Conservation (phyloP, 345 rosid species). For the Salix brachista region DNA sequence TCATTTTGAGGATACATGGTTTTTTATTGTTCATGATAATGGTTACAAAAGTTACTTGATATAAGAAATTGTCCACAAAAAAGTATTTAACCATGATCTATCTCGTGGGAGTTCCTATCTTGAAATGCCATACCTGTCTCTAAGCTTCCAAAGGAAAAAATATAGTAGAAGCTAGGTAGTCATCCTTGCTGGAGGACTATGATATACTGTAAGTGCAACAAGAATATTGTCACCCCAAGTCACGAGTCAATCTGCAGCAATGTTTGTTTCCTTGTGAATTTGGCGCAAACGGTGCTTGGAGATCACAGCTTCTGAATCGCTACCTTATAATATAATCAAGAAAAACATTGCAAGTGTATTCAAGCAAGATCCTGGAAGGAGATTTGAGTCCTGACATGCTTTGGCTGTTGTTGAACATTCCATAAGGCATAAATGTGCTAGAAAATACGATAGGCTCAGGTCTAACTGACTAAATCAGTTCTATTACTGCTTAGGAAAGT, state of each 20-base stretch:
- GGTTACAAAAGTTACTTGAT: neutral
- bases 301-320: neutral
- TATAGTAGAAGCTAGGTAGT: neutral
- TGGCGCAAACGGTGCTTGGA: neutral
- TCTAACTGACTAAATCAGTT: neutral
- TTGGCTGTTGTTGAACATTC: neutral
- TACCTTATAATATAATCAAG: neutral
- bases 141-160: neutral
- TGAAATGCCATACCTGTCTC: neutral
- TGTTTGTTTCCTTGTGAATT: neutral
- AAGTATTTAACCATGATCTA: neutral
- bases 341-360: neutral
- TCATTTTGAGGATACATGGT: neutral
- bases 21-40: neutral
- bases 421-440: neutral
- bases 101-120: neutral
- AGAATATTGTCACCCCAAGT: neutral
- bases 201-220: neutral
- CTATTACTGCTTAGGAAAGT: neutral
- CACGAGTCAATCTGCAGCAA: neutral
- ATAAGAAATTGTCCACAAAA: neutral
- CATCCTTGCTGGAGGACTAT: neutral
- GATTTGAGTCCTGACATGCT: neutral
- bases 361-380: neutral
- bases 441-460: neutral